Evolutionary conservation across 495 filamentous ascomycete genomes (phyloP).

Genomic region (Tuber umbilicatum): DNA sequence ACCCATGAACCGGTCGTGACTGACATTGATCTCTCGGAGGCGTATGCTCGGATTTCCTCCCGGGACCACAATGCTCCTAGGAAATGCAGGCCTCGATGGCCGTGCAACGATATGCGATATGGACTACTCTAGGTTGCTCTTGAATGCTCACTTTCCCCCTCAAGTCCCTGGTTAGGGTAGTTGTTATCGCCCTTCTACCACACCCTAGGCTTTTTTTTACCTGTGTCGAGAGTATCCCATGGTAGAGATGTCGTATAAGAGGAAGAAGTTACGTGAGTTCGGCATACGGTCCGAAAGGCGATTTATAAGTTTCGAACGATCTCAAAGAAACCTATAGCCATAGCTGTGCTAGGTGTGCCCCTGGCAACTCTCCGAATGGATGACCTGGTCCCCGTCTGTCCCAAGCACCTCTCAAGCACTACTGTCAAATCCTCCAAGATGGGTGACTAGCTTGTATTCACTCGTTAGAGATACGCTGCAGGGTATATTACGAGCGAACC

Average conservation of each 20-base stretch:
- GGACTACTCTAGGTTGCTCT: neutral
- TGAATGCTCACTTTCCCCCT: neutral
- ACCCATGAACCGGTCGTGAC: neutral
- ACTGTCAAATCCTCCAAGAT: neutral
- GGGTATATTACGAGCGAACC: neutral
- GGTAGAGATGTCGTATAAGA: neutral
- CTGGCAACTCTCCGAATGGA: neutral
- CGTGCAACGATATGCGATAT: neutral
- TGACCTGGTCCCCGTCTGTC: neutral
- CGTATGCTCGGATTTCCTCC: neutral
- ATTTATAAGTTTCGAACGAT: neutral
- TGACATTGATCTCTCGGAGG: neutral
- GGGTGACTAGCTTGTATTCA: neutral
- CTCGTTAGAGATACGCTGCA: neutral
- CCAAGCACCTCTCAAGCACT: neutral
- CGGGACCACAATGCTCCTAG: neutral
- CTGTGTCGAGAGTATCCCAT: neutral
- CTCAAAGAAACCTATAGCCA: neutral
- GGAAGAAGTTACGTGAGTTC: neutral
- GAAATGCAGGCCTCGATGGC: neutral
- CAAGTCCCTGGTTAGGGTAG: neutral
- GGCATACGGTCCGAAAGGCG: neutral
- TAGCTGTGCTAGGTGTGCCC: neutral
- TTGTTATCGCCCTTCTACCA: neutral
- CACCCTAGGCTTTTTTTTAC: neutral